These are phyloP conservation scores for Epichloe coenophiala DNA, from an alignment of 2,329 filamentous ascomycete genomes.

Conservation along the genomic window DNA sequence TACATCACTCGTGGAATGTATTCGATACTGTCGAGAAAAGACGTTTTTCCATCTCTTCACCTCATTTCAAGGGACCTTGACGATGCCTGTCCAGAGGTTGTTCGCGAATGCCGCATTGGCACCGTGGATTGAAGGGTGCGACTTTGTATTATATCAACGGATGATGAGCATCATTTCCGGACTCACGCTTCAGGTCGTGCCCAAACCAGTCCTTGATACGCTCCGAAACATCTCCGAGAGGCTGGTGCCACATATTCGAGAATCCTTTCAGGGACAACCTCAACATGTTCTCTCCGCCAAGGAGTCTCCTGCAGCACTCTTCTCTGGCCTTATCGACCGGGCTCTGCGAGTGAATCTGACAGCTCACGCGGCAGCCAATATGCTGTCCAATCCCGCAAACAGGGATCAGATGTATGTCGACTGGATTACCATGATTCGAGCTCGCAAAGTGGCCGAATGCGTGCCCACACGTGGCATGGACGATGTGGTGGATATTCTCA, in stretches of 20 bases:
- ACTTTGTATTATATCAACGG: conserved; percentile 90
- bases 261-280: conserved; percentile 76
- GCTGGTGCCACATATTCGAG: conserved; percentile 68
- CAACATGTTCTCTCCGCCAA: conserved; percentile 77
- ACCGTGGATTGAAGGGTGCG: conserved; percentile 89
- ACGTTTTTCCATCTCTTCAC: conserved; percentile 91
- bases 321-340: conserved; percentile 73
- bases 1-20: conserved; percentile 87
- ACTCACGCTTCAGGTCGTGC: conserved; percentile 83
- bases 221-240: conserved; percentile 75
- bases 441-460: conserved; percentile 49
- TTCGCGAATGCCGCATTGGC: conserved; percentile 71
- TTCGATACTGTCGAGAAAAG: conserved; percentile 92
- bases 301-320: conserved; percentile 75
- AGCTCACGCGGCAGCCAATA: conserved; percentile 85
- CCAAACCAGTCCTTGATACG: conserved; percentile 74
- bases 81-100: conserved; percentile 89
- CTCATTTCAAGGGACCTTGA: conserved; percentile 90
- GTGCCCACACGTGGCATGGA: conserved; percentile 52
- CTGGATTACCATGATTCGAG: conserved; percentile 57
- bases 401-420: conserved; percentile 93
- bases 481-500: conserved; percentile 47
- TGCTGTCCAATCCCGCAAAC: conserved; percentile 79
- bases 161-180: conserved; percentile 87
- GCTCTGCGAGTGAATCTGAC: conserved; percentile 85